Evolutionary conservation across 768 basidiomycete species (phyloP).

Genomic region (Pleurotus sapidus): DNA sequence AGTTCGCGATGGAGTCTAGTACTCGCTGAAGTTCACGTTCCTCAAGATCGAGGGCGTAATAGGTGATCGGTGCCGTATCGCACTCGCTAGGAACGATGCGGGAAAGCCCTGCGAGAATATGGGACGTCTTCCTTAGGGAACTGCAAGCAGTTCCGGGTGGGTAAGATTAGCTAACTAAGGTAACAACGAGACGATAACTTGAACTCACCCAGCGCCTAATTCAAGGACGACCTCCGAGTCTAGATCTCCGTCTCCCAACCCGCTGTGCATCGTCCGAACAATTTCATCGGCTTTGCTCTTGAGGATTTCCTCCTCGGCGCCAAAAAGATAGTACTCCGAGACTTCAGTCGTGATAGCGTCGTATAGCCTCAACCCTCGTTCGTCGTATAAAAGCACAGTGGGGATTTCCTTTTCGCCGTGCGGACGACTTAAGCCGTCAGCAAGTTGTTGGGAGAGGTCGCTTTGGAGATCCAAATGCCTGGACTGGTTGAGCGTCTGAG

Average conservation of each 20-base stretch:
- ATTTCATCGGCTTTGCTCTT: slow-evolving; percentile 73
- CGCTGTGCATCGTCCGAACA: slow-evolving; percentile 63
- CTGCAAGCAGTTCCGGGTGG: slow-evolving; percentile 33
- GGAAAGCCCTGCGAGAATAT: slow-evolving; percentile 73
- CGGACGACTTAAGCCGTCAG: slow-evolving; percentile 54
- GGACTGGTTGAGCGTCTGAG: slow-evolving; percentile 35
- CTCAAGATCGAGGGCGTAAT: slow-evolving; percentile 94
- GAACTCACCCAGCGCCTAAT: slow-evolving; percentile 90
- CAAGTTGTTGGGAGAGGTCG: slow-evolving; percentile 44
- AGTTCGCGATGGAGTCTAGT: slow-evolving; percentile 60
- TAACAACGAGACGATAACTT: not conserved
- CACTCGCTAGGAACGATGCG: slow-evolving; percentile 37
- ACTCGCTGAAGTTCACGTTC: slow-evolving; percentile 81
- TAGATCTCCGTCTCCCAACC: slow-evolving; percentile 23
- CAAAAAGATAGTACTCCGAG: slow-evolving; percentile 87
- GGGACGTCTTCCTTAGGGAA: slow-evolving; percentile 85
- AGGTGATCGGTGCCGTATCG: slow-evolving; percentile 56
- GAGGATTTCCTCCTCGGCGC: slow-evolving; percentile 84
- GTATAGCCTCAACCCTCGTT: slow-evolving; percentile 81
- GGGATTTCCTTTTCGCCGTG: slow-evolving; percentile 63
- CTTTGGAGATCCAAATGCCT: slow-evolving; percentile 19
- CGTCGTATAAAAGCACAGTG: slow-evolving; percentile 84
- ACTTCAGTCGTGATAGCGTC: slow-evolving; percentile 80
- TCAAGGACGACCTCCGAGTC: slow-evolving; percentile 71
- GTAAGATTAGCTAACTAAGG: not conserved